phyloP scores from a whole-genome alignment of 2,329 filamentous ascomycete species.

The Bertia moriformis region DNA sequence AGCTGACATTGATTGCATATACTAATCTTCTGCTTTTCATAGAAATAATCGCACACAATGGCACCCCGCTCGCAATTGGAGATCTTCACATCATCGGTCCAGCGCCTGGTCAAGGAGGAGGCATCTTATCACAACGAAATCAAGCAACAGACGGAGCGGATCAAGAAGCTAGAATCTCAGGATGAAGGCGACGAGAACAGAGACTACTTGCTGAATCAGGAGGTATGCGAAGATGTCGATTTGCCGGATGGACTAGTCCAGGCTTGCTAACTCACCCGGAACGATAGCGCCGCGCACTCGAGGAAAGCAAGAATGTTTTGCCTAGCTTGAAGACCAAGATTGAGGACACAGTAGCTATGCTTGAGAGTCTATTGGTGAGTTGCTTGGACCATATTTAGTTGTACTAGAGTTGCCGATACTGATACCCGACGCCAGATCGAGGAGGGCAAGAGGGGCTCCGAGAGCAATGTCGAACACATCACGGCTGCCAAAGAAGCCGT shows the following conservation, averaged over 20 bases:
- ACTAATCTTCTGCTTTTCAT: too few species aligned
- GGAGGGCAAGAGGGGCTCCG: slow-evolving; percentile 19
- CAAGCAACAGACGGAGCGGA: neutral
- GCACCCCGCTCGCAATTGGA: slow-evolving; percentile 1
- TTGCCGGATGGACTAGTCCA: too few species aligned
- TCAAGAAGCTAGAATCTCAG: neutral
- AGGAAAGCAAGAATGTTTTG: slow-evolving; percentile 78
- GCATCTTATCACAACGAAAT: neutral
- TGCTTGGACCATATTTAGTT: slow-evolving; percentile 37
- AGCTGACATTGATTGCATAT: too few species aligned
- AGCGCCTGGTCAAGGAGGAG: neutral
- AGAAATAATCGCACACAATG: too few species aligned
- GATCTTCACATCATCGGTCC: neutral
- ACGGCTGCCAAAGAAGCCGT: slow-evolving; percentile 24
- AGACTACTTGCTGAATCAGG: neutral
- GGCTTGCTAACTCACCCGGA: too few species aligned
- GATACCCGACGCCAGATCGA: slow-evolving; percentile 20
- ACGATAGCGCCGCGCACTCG: slow-evolving; percentile 33
- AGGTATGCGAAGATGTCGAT: too few species aligned
- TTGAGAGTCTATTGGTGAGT: slow-evolving; percentile 52
- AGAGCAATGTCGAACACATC: slow-evolving; percentile 22
- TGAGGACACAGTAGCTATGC: slow-evolving; percentile 50
- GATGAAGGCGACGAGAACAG: neutral
- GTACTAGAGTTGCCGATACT: slow-evolving; percentile 35
- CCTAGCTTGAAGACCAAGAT: slow-evolving; percentile 60